Evolutionary conservation across 352 stramenopile genomes (phyloP).

Genomic region (Phytophthora pluvialis): DNA sequence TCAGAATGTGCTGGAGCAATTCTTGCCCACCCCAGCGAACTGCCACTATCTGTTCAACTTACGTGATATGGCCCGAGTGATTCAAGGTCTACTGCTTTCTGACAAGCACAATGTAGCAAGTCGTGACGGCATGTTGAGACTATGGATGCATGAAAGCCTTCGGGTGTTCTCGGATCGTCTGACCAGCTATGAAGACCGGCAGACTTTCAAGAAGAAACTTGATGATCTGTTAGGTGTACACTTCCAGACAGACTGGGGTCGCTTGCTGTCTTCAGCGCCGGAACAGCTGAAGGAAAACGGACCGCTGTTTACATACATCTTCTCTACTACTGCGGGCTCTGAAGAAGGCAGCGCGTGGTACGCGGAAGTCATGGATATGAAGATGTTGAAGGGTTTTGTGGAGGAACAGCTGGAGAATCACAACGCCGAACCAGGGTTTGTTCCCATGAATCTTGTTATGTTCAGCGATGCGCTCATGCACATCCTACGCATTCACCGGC

Average conservation of each 20-base stretch:
- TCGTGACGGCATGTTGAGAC: slow-evolving; percentile 70
- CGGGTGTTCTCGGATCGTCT: slow-evolving; percentile 93
- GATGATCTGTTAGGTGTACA: slow-evolving; percentile 77
- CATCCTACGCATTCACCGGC: slow-evolving; percentile 91
- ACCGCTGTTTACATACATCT: slow-evolving; percentile 83
- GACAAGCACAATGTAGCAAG: slow-evolving; percentile 81
- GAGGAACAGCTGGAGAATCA: slow-evolving; percentile 93
- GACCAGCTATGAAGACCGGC: slow-evolving; percentile 87
- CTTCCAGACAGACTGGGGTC: slow-evolving; percentile 83
- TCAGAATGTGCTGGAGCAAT: slow-evolving; percentile 81
- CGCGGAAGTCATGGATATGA: slow-evolving; percentile 87
- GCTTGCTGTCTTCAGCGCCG: slow-evolving; percentile 57
- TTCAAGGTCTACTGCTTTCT: slow-evolving; percentile 81
- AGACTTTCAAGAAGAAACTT: slow-evolving; percentile 90
- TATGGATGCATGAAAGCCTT: slow-evolving; percentile 93
- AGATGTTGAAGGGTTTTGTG: slow-evolving; percentile 87
- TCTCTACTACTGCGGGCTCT: slow-evolving; percentile 44
- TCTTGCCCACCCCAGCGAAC: slow-evolving; percentile 90
- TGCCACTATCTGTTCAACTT: slow-evolving; percentile 92
- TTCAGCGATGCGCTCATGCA: slow-evolving; percentile 92
- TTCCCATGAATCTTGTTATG: slow-evolving; percentile 92
- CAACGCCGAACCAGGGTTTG: slow-evolving; percentile 87
- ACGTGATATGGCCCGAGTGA: slow-evolving; percentile 89
- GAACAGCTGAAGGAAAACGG: slow-evolving; percentile 84
- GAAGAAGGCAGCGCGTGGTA: slow-evolving; percentile 56